phyloP scores from a whole-genome alignment of 371 early-diverging fungal genomes.

The Globomyces sp. region DNA sequence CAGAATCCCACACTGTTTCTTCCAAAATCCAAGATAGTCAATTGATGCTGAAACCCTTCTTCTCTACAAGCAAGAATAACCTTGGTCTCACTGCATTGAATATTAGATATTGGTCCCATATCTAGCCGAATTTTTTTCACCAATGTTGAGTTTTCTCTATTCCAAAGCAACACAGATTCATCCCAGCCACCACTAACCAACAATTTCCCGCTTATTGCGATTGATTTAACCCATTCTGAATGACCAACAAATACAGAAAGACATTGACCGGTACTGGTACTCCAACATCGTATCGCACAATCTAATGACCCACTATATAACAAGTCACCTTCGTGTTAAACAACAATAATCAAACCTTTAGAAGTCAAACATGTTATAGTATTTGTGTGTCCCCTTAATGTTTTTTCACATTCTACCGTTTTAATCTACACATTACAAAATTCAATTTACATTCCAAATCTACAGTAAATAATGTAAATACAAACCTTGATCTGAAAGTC shows the following conservation, averaged over 20 bases:
- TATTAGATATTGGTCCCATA: slow-evolving; percentile 29
- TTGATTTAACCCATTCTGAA: slow-evolving; percentile 35
- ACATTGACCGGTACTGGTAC: slow-evolving; percentile 23
- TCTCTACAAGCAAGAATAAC: slow-evolving; percentile 33
- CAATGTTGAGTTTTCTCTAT: slow-evolving; percentile 20
- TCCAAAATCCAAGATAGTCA: slow-evolving; percentile 35
- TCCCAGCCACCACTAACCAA: slow-evolving; percentile 44
- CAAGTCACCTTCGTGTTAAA: slow-evolving; percentile 2
- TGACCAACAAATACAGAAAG: slow-evolving; percentile 19
- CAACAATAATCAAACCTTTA: too few relatives aligned
- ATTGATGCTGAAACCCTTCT: slow-evolving; percentile 29
- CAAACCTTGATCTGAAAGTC: slow-evolving; percentile 37
- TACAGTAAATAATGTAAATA: slow-evolving; percentile 11
- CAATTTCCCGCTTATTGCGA: slow-evolving; percentile 18
- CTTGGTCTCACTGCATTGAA: slow-evolving; percentile 27
- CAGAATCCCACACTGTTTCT: slow-evolving; percentile 14
- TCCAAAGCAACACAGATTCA: slow-evolving; percentile 32
- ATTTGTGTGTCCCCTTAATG: slow-evolving; percentile 35
- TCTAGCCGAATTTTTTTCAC: slow-evolving; percentile 21
- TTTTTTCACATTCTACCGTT: slow-evolving; percentile 16
- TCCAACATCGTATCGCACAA: slow-evolving; percentile 37
- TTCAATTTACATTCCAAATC: slow-evolving; percentile 24
- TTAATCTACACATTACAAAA: too few relatives aligned
- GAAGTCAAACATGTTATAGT: slow-evolving; percentile 33
- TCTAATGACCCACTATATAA: slow-evolving; percentile 42